These are phyloP conservation scores for Gyromitra esculenta DNA, from an alignment of 2,329 filamentous ascomycete species.

Conservation along the genomic window DNA sequence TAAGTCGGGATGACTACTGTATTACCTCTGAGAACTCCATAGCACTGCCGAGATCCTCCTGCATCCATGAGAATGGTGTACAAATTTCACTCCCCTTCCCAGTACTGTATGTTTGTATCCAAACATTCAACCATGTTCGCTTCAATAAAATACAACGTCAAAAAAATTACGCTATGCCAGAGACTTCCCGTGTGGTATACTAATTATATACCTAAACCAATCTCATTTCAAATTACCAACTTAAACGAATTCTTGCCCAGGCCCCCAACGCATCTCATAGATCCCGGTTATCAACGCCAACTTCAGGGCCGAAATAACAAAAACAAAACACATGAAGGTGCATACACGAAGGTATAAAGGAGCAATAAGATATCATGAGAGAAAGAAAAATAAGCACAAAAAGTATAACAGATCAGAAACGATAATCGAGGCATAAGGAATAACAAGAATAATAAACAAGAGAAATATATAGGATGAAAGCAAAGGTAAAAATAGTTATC, in stretches of 20 bases:
- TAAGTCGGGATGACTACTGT: no score
- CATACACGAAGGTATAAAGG: neutral
- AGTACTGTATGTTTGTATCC: neutral
- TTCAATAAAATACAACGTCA: slow-evolving; percentile 9
- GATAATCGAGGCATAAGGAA: slow-evolving; percentile 6
- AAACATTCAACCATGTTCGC: no score
- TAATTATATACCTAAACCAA: neutral
- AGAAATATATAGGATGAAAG: slow-evolving; percentile 1
- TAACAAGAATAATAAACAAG: slow-evolving; percentile 11
- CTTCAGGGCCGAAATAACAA: slow-evolving; percentile 2
- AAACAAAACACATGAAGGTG: neutral
- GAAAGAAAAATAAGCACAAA: neutral
- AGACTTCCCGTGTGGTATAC: neutral
- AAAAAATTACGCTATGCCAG: slow-evolving; percentile 16
- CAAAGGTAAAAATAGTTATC: neutral
- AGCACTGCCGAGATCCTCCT: no score
- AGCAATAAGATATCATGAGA: neutral
- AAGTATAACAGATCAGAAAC: neutral
- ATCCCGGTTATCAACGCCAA: slow-evolving; percentile 6
- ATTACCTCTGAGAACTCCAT: no score
- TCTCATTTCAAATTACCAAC: neutral
- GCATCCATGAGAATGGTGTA: no score
- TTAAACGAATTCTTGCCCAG: neutral
- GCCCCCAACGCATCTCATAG: neutral
- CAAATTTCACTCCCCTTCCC: no score